Evolutionary conservation across 1,284 basidiomycete species (phyloP).

Genomic region (Sporisorium reilianum): DNA sequence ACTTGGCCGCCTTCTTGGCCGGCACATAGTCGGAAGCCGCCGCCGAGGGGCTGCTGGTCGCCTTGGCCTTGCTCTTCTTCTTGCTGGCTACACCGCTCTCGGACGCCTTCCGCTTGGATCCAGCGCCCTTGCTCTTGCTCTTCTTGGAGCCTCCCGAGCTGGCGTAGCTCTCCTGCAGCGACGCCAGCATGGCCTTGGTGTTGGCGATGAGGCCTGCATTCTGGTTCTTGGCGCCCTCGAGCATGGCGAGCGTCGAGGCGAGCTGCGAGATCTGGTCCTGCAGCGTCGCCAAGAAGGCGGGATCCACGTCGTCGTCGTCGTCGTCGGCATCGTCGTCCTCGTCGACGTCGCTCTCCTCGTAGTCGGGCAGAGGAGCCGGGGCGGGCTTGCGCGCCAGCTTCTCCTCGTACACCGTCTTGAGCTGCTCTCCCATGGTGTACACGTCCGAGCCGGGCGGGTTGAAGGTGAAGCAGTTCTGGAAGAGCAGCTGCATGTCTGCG

Average conservation of each 20-base stretch:
- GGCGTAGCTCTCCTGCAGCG: constrained; percentile 54
- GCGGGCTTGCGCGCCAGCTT: constrained; percentile 85
- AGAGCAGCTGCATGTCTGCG: constrained; percentile 92
- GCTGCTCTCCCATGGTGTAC: constrained; percentile 73
- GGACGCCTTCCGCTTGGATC: constrained; percentile 55
- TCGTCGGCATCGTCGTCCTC: constrained; percentile 67
- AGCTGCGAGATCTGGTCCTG: constrained; percentile 61
- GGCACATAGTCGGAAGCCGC: constrained; percentile 42
- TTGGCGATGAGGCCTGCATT: constrained; percentile 59
- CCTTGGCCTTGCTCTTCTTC: constrained; percentile 54
- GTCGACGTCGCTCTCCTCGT: constrained; percentile 70
- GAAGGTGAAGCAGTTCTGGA: constrained; percentile 91
- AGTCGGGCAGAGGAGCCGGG: constrained; percentile 62
- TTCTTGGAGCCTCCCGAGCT: constrained; percentile 52
- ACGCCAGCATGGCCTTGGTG: constrained; percentile 58
- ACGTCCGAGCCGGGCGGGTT: constrained; percentile 90
- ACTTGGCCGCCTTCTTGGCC: constrained; percentile 59
- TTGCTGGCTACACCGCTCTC: constrained; percentile 36
- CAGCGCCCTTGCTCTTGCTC: constrained; percentile 52
- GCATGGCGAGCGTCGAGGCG: constrained; percentile 55
- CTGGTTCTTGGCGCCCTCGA: constrained; percentile 61
- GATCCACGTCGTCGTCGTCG: constrained; percentile 56
- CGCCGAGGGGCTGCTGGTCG: constrained; percentile 28
- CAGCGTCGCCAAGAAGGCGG: constrained; percentile 53
- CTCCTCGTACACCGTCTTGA: constrained; percentile 88